Base-by-base conservation (phyloP, 768 basidiomycete genomes). In the Boletus sp. region DNA sequence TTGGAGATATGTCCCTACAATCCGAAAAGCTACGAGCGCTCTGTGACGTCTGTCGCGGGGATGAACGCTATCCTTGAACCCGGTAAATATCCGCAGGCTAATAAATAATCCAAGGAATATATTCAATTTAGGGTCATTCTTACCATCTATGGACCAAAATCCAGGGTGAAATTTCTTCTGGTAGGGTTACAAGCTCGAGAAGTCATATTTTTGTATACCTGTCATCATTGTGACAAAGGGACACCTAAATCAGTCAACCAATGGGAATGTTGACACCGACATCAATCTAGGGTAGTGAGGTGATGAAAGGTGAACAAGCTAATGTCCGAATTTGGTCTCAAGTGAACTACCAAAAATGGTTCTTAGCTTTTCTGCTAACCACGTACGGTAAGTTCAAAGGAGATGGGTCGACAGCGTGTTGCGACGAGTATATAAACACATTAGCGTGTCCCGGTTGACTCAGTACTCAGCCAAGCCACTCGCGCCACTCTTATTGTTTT, bases 401-500 rank as follows among this genome's bases (percentile, higher is more conserved):
- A 57, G 49, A 46, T 19, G 14, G 7, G 41, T 50, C 45, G 21
- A 49, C 49, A n/a, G 30, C 37, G 25, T 29, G 23, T 29, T 32
- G 29, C 38, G 53, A 32, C 40, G 39, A 7, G 39, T 70, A 72
- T 70, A 70, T 70, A 72, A 61, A 50, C 41, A 43, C 27, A 34
- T 53, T 5, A 4, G 32, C 7, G 8, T 14, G 7, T 13, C 10
- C 21, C 14, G 23, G 1, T 15, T 4, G 50, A 59, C 4, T 39
- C 19, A 39, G 19, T 13, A 64, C 50, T 60, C 63, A 62, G 49
- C 37, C 58, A 49, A 61, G 55, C 50, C 17, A 34, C 47, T 51
- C 51, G 54, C 8, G 53, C 57, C 55, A 34, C 52, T 62, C 69
- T 69, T 70, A 70, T 72, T 72, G 69, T 70, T 72, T 58, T 61